These are phyloP conservation scores for Aspergillus viridinutans DNA, from an alignment of 2,329 filamentous ascomycete genomes.

Conservation along the genomic window DNA sequence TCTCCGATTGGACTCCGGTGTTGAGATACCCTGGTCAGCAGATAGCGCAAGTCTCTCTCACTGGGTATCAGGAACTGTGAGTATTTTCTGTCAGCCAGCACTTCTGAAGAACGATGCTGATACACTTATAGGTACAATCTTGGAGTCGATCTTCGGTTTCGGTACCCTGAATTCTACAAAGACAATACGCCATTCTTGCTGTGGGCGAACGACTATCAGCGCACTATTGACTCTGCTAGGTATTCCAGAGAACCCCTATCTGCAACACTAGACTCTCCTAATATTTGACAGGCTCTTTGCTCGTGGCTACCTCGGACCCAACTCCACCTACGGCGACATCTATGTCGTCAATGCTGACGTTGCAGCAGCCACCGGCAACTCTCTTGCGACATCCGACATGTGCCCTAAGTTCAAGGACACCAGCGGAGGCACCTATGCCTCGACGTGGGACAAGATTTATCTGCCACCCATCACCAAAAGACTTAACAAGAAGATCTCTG, in stretches of 20 bases:
- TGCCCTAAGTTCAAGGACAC: constrained; percentile 57
- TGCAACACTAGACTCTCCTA: constrained; percentile 44
- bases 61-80: constrained; percentile 57
- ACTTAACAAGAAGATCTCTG: constrained; percentile 51
- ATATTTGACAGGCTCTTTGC: constrained; percentile 57
- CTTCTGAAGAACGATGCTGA: neutral
- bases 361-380: constrained; percentile 57
- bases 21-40: constrained; percentile 53
- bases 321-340: constrained; percentile 53
- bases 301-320: constrained; percentile 57
- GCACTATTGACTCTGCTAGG: constrained; percentile 29
- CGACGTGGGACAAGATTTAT: constrained; percentile 8
- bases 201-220: constrained; percentile 64
- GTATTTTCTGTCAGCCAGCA: neutral
- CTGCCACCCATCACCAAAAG: constrained; percentile 34
- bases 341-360: constrained; percentile 56
- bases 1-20: constrained; percentile 56
- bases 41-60: constrained; percentile 56
- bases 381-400: constrained; percentile 58
- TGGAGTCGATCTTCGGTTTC: constrained; percentile 13
- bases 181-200: constrained; percentile 52
- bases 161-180: constrained; percentile 44
- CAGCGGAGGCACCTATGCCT: constrained; percentile 28
- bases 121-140: constrained; percentile 29
- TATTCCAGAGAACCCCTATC: constrained; percentile 21